These are phyloP conservation scores for Kuraishia floccosa DNA, from an alignment of 805 yeast species.

Conservation along the genomic window DNA sequence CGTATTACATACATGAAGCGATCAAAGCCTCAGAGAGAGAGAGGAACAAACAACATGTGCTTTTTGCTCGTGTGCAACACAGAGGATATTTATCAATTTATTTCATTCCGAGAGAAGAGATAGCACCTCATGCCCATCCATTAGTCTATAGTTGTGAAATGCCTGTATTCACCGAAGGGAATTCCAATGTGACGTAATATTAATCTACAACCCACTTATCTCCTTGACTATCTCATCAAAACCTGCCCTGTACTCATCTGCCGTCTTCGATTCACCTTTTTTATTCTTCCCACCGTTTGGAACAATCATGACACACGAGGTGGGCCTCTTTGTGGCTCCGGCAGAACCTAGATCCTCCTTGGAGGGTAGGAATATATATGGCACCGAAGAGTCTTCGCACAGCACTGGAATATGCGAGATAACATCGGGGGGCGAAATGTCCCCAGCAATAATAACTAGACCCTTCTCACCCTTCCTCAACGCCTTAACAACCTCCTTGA, in stretches of 20 bases:
- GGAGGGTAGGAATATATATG: constrained; percentile 89
- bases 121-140: too few relatives aligned
- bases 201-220: constrained; percentile 44
- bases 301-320: constrained; percentile 93
- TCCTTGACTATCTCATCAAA: constrained; percentile 94
- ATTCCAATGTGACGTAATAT: too few relatives aligned
- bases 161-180: too few relatives aligned
- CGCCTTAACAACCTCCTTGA: constrained; percentile 96
- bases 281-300: constrained; percentile 89
- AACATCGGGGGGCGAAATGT: constrained; percentile 94
- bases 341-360: constrained; percentile 98
- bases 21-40: too few relatives aligned
- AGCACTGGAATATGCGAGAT: constrained; percentile 95
- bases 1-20: too few relatives aligned
- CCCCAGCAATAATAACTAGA: constrained; percentile 92
- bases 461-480: constrained; percentile 98
- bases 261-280: constrained; percentile 58
- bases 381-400: constrained; percentile 90
- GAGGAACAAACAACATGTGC: too few relatives aligned
- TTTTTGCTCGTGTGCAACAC: too few relatives aligned
- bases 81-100: too few relatives aligned
- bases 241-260: constrained; percentile 80
- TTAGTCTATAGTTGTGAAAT: too few relatives aligned
- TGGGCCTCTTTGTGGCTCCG: constrained; percentile 98
- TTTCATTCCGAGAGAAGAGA: too few relatives aligned